Evolutionary conservation across 2,329 filamentous ascomycete species (phyloP).

Genomic region (Microcera coccophila): DNA sequence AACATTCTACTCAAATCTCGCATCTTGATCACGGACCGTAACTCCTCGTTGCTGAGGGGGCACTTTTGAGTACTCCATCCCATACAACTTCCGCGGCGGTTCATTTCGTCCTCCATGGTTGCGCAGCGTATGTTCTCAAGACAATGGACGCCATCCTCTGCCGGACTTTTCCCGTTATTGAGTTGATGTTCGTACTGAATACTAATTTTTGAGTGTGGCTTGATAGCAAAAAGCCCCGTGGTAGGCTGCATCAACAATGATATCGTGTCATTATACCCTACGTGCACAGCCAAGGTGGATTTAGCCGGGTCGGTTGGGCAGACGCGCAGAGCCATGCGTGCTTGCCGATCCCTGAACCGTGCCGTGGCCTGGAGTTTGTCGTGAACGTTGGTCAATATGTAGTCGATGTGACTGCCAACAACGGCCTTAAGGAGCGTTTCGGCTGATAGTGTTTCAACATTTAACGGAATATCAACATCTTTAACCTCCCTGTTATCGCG

Average conservation of each 20-base stretch:
- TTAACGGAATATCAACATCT: slow-evolving; percentile 62
- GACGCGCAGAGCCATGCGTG: slow-evolving; percentile 55
- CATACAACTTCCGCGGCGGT: slow-evolving; percentile 55
- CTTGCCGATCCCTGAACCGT: slow-evolving; percentile 58
- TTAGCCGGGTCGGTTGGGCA: slow-evolving; percentile 61
- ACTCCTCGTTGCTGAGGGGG: slow-evolving; percentile 50
- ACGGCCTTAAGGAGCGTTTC: slow-evolving; percentile 70
- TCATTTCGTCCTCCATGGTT: slow-evolving; percentile 59
- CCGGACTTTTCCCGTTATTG: slow-evolving; percentile 56
- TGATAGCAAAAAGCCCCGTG: slow-evolving; percentile 70
- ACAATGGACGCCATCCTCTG: slow-evolving; percentile 52
- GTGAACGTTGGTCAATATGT: slow-evolving; percentile 66
- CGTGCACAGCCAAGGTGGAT: slow-evolving; percentile 64
- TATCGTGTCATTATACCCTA: slow-evolving; percentile 60
- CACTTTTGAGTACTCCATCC: slow-evolving; percentile 58
- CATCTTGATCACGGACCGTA: slow-evolving; percentile 59
- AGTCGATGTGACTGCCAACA: slow-evolving; percentile 69
- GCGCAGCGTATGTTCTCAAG: slow-evolving; percentile 61
- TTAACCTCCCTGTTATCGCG: slow-evolving; percentile 73
- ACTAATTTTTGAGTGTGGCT: slow-evolving; percentile 57
- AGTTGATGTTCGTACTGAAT: slow-evolving; percentile 60
- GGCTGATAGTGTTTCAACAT: slow-evolving; percentile 65
- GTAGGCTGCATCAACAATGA: slow-evolving; percentile 69
- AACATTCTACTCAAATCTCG: slow-evolving; percentile 60
- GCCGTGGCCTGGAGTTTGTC: slow-evolving; percentile 55